Base-by-base conservation (phyloP, 2,329 filamentous ascomycete species). In the Capronia americana region DNA sequence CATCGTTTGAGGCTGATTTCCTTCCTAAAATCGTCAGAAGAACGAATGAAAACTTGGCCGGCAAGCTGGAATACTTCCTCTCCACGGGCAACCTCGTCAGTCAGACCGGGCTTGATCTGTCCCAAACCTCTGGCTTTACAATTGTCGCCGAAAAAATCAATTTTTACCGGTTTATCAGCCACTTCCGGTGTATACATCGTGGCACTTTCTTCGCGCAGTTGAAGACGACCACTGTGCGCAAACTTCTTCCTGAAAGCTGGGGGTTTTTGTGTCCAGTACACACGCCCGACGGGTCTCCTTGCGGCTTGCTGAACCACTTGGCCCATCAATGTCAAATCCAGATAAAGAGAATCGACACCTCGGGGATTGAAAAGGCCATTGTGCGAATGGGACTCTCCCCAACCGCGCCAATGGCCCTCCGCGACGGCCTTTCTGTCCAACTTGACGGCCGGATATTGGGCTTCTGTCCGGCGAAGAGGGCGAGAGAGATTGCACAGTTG, bases 141-240 rank as follows among this genome's bases (percentile, higher is more conserved):
- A 93, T 99, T 58, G 93, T 98, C 59, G 95, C 95, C 2, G 95
- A 99, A 78, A 98, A 98, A 85, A 94, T 99, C 77, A 99, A 99
- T 82, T 99, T 98, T 78, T 88, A 96, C 75, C 92, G 95, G 74
- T 99, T 98, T 82, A 96, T 99, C 81, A 95, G 92, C 79, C 95
- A 99, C 79, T 99, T 99, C 86, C 91, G 95, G 72, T 97, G 97
- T 93, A 92, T 99, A 65, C 95, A 99, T 82, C 89, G 95, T 88
- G 95, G 95, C 84, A 95, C 92, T 77, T 99, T 99, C 86, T 99
- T 99, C 78, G 95, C 95, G 3, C 92, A 98, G 77, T 81, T 99
- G 70, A 98, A 97, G 81, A 99, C 95, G 0, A 99, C 95, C 0
- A 95, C 95, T 0, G 95, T 99, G 58, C 88, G 95, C 82, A 99